Base-by-base conservation (phyloP, 192 early-diverging fungal species). In the Chytriomyces sp. region DNA sequence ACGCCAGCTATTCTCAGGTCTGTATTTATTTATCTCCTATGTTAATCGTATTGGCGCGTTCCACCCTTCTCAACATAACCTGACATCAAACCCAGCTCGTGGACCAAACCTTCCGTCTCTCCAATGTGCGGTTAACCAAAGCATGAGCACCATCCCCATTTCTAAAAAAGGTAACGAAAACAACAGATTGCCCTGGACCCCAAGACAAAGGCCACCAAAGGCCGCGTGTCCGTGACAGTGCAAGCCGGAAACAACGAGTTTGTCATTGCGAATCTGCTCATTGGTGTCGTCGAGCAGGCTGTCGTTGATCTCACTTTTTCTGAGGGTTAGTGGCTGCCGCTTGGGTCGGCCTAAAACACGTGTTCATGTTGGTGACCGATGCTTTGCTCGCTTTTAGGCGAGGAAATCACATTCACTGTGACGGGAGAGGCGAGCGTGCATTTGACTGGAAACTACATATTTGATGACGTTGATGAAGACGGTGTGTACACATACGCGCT, bases 271-370 rank as follows among this genome's bases (percentile, higher is more conserved):
- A 89, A 92, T 28, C 76, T 98, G 74, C 90, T 84, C 12, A 86
- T 91, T 10, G 93, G 89, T 53, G 80, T 86, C 70, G 81, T 86
- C 52, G 91, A 98, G 72, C 91, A 94, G 79, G 90, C 93, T 80
- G 34, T 64, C 1, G 77, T 98, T 59, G 91, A 94, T 58, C 36
- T 84, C 6, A 52, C 59, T 53, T 74, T 79, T 66, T 49, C 69
- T 55, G 84, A 82, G 71, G 84, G 79, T 58, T 19, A 30, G 57
- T 49, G 44, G 2, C 44, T 49, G 44, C 22, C 22, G 44, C 17
- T 22, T 2, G 44, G 44, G 0, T 22, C 3, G 17, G 44, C 44
- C 22, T 14, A 49, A 49, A 14, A 49, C n/a, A n/a, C 32, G 6
- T 19, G 17, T 10, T 6, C 17, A 19, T 62, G 30, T 37, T 62